Conservation (phyloP, 306 rosid genomes). For the Dryas alaskensis region DNA sequence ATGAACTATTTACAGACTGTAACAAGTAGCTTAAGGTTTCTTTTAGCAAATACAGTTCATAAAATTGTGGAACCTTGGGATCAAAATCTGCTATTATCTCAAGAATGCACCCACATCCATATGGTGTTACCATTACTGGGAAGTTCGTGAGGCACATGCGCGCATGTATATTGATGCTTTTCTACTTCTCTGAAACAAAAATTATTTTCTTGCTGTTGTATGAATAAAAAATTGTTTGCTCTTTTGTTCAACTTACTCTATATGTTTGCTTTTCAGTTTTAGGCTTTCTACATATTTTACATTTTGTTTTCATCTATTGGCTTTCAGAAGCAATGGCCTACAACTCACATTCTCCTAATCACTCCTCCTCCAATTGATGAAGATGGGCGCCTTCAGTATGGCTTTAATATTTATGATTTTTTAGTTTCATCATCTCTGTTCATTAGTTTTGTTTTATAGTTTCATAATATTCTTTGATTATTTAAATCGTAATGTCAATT, state of each 20-base stretch:
- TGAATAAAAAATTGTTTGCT: background rate
- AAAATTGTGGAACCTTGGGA: too few relatives aligned
- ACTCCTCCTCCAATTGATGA: conserved; percentile 93
- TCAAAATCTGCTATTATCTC: too few relatives aligned
- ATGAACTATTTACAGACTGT: background rate
- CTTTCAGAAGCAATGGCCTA: conserved; percentile 67
- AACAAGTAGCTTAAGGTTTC: too few relatives aligned
- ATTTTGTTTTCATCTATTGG: conserved; percentile 19
- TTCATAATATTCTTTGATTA: background rate
- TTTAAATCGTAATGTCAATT: background rate
- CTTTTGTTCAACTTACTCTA: background rate
- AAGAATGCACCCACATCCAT: background rate
- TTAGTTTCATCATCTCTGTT: conserved; percentile 6
- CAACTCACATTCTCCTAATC: conserved; percentile 56
- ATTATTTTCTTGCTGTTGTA: background rate
- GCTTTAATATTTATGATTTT: background rate
- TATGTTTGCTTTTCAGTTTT: conserved; percentile 9
- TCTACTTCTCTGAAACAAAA: background rate
- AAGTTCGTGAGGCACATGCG: background rate
- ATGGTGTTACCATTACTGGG: background rate
- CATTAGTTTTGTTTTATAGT: background rate
- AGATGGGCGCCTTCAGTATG: conserved; percentile 64
- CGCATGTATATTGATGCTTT: background rate
- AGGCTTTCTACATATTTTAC: conserved; percentile 4
- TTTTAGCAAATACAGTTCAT: too few relatives aligned